These are phyloP conservation scores for Plicaturopsis crispa DNA, from an alignment of 768 basidiomycete species.

Conservation along the genomic window DNA sequence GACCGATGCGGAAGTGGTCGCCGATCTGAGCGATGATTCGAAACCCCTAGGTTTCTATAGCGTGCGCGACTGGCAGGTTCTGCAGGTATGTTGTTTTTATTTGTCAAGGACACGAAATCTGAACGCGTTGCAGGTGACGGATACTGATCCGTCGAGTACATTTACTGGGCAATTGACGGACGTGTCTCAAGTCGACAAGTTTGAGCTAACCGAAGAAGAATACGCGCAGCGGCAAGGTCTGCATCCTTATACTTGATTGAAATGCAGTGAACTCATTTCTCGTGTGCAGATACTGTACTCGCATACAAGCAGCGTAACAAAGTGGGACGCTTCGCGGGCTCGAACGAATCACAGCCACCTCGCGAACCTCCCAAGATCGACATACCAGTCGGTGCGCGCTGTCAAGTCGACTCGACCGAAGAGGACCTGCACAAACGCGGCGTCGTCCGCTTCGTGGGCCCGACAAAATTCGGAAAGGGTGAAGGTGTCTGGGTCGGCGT, in stretches of 20 bases:
- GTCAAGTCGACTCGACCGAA: conserved; percentile 71
- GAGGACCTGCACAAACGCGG: conserved; percentile 73
- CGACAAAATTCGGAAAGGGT: conserved; percentile 64
- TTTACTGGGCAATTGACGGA: conserved; percentile 84
- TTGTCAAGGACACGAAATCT: conserved; percentile 3
- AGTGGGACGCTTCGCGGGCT: conserved; percentile 80
- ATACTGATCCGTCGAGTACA: conserved; percentile 68
- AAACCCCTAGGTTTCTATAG: conserved; percentile 71
- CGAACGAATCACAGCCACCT: conserved; percentile 26
- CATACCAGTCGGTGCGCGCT: conserved; percentile 67
- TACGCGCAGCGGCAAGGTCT: conserved; percentile 78
- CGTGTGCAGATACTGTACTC: conserved; percentile 68
- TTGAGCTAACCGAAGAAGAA: conserved; percentile 75
- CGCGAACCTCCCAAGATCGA: conserved; percentile 25
- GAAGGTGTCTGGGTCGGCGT: conserved; percentile 80
- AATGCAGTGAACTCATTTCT: not conserved
- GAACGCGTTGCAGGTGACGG: conserved; percentile 43
- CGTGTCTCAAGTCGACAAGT: conserved; percentile 84
- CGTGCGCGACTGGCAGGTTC: conserved; percentile 65
- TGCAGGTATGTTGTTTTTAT: conserved; percentile 50
- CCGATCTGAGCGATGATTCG: conserved; percentile 55
- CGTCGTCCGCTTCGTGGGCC: conserved; percentile 78
- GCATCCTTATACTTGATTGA: conserved; percentile 4
- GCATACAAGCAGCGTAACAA: conserved; percentile 83
- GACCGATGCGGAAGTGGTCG: conserved; percentile 39